Base-by-base conservation (phyloP, 768 basidiomycete genomes). In the Rickenella mellea region DNA sequence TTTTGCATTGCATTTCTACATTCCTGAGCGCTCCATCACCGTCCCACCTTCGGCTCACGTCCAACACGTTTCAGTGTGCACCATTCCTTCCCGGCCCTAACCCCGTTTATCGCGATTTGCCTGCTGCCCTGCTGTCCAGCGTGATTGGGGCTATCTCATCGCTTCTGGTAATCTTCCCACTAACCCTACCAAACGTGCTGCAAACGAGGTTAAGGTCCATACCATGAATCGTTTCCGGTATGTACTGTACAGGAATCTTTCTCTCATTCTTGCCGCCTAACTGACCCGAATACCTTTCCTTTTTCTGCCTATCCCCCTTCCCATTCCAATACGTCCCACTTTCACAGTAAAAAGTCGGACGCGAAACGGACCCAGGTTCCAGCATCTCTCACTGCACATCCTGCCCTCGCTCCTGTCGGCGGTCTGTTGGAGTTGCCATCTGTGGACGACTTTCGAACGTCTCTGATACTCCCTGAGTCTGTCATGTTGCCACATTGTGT, bases 211-310 rank as follows among this genome's bases (percentile, higher is more conserved):
- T 52, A 47, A 50, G 49, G 32, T 48, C 48, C 52, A 39, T 47
- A 52, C 47, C 51, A 87, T 89, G 85, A 67, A 83, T 70, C 82
- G 81, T 55, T 83, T 88, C 65, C 86, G 86, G 86, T 85, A 70
- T 67, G 83, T 56, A 14, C 33, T 19, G 21, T 27, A 32, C 27
- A 40, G 33, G 11, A 19, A 44, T 39, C 42, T 44, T 36, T 15
- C 47, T 40, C 31, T 45, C 37, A 21, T 41, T 28, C 19, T 46
- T 39, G 36, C 37, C 27, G 31, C 24, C 38, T 38, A 26, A 47
- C 33, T 36, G 35, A 38, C 28, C 42, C 32, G 39, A 26, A 32
- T 48, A 38, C 49, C 41, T 39, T 45, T 45, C 33, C 44, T 46
- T 45, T 22, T 50, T 51, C 47, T 54, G 56, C 55, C 51, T 38